Conservation (phyloP, 2,329 filamentous ascomycete genomes). For the Xylaria sp. region DNA sequence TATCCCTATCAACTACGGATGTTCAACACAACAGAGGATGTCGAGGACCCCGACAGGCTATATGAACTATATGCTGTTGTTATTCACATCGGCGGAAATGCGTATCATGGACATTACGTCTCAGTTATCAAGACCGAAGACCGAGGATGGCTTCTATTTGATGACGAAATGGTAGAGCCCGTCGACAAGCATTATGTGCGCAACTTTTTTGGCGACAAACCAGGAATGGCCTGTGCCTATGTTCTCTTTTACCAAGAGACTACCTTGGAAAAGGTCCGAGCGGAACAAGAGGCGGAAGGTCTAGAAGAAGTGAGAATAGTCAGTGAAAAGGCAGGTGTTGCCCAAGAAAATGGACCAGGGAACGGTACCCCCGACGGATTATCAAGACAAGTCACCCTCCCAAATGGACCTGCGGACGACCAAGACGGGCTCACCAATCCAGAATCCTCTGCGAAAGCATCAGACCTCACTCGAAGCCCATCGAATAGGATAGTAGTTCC, state of each 20-base stretch:
- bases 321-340: constrained; percentile 66
- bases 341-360: constrained; percentile 60
- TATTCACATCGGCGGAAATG: constrained; percentile 95
- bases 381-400: constrained; percentile 63
- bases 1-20: constrained; percentile 97
- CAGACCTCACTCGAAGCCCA: constrained; percentile 48
- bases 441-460: constrained; percentile 74
- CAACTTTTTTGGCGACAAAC: constrained; percentile 96
- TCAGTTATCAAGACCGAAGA: constrained; percentile 98
- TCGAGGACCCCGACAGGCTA: constrained; percentile 89
- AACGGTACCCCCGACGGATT: constrained; percentile 58
- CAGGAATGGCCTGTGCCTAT: constrained; percentile 92
- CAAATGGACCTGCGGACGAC: constrained; percentile 58
- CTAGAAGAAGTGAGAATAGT: constrained; percentile 69
- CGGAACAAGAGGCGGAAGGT: constrained; percentile 86
- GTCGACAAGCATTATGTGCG: constrained; percentile 96
- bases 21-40: constrained; percentile 97
- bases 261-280: constrained; percentile 72
- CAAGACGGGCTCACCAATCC: constrained; percentile 67
- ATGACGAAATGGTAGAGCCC: constrained; percentile 98
- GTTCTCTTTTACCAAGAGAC: constrained; percentile 98
- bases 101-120: constrained; percentile 97
- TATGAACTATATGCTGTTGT: constrained; percentile 98
- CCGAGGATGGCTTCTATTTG: constrained; percentile 93
- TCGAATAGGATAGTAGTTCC: constrained; percentile 48